Base-by-base conservation (phyloP, 257 asterid genomes). In the Fraxinus excelsior region DNA sequence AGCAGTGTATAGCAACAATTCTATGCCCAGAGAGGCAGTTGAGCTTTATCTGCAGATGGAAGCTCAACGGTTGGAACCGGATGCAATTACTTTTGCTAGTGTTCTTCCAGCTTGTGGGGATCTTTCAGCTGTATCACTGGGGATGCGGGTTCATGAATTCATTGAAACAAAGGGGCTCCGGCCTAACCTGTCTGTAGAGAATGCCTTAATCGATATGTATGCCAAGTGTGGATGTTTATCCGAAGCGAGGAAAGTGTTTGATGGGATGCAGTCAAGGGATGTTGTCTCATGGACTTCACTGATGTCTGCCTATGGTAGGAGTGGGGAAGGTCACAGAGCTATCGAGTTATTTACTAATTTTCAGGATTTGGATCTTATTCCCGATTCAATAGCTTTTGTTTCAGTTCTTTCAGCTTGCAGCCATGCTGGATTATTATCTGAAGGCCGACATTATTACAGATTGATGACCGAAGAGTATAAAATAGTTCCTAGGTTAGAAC, bases 91-190 rank as follows among this genome's bases (percentile, higher is more conserved):
- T 49, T 38, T 94, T 56, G 87, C 96, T 71, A 91, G 91, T 72
- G 81, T 92, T 89, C 97, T 94, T 83, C 97, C 99, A 26, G 96
- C 97, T 46, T 94, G 99, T 78, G 99, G 96, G 49, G 97, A 91
- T 81, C 90, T 91, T 67, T 88, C 96, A 70, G 97, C 96, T 44
- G 77, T 87, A 16, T 85, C 85, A 10, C 51, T 91, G 0, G 99
- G 99, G 74, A 88, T 82, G 40, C 76, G 81, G 71, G 80, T 95
- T 76, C 97, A 91, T 65, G 88, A 89, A 14, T 89, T 81, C 46
- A 76, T 86, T 44, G 80, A 87, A 14, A 81, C 58, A 69, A 90
- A 84, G 78, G 67, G 86, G 12, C 83, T 91, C 79, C 51, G 21
- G 37, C 96, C 97, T 34, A 93, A 93, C 84, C 80, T 93, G 74